Evolutionary conservation across 164 flowering plant genomes (phyloP), one percentile per base, ranked within the genome.

Genomic region (Berberis thunbergii): DNA sequence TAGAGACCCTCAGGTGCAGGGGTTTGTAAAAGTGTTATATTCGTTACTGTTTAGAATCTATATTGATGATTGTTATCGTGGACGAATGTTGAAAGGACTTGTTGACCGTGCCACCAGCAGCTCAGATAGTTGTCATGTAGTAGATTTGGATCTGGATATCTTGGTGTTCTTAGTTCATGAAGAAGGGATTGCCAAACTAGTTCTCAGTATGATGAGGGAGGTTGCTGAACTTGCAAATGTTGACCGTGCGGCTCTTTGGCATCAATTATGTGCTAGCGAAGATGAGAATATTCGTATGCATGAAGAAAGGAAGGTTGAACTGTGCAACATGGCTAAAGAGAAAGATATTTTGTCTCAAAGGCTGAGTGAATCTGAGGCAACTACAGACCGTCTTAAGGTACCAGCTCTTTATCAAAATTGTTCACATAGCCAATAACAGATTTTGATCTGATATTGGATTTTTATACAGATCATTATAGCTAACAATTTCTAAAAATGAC

Each of bases 201-300:
- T 89, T 68, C 65, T 95, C 62, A 83, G 79, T 73, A 84, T 95
- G 98, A 81, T 95, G 88, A 75, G 94, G 63, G 96, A 95, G 77
- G 94, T 87, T 72, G 94, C 88, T 68, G 97, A 91, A 70, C 89
- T 80, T 73, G 97, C 99, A 55, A 89, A 84, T 83, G 88, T 86
- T 73, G 92, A 91, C 66, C 82, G 98, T 46, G 91, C 94, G 26
- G 89, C 97, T 45, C 91, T 95, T 72, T 91, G 96, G 99, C 94
- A 95, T 82, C 98, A 86, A 70, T 73, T 91, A 69, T 84, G 95
- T 75, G 86, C 91, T 12, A 86, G 80, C 75, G 96, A 89, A 79
- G 97, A 91, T 68, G 98, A 88, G 64, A 84, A 84, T 64, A 73
- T 80, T 44, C 84, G 85, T 39, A 52, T 78, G 59, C 91, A 89